phyloP scores from a whole-genome alignment of 2,329 filamentous ascomycete species.

The Cytospora leucostoma region DNA sequence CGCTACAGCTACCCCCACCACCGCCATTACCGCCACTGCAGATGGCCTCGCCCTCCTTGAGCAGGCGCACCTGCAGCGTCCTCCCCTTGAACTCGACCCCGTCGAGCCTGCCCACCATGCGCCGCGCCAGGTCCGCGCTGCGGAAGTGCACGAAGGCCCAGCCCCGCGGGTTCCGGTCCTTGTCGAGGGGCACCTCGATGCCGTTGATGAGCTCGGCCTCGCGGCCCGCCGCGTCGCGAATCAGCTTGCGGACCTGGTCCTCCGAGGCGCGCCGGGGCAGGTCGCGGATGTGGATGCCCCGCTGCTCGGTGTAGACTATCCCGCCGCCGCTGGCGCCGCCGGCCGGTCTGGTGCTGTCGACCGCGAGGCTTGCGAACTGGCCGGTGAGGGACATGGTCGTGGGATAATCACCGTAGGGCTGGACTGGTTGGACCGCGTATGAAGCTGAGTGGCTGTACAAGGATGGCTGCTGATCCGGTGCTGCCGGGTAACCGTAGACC shows the following conservation, averaged over 20 bases:
- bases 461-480: conserved; percentile 10
- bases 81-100: conserved; percentile 25
- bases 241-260: conserved; percentile 25
- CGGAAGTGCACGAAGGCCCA: conserved; percentile 22
- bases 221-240: conserved; percentile 20
- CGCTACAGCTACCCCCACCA: not conserved
- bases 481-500: conserved; percentile 2
- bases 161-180: conserved; percentile 23
- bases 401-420: conserved; percentile 21
- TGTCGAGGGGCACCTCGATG: conserved; percentile 19
- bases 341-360: not conserved
- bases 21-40: no score
- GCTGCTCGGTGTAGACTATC: conserved; percentile 26
- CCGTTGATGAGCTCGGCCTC: conserved; percentile 21
- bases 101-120: conserved; percentile 21
- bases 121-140: conserved; percentile 21
- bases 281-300: conserved; percentile 26
- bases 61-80: conserved; percentile 24
- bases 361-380: conserved; percentile 16
- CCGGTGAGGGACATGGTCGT: conserved; percentile 3
- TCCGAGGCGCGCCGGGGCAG: conserved; percentile 24
- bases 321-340: conserved; percentile 2
- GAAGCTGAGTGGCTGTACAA: conserved; percentile 15
- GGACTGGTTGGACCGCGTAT: conserved; percentile 22
- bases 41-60: conserved; percentile 27